phyloP scores from a whole-genome alignment of 177 flowering plant species.

The Vitis hybrid region DNA sequence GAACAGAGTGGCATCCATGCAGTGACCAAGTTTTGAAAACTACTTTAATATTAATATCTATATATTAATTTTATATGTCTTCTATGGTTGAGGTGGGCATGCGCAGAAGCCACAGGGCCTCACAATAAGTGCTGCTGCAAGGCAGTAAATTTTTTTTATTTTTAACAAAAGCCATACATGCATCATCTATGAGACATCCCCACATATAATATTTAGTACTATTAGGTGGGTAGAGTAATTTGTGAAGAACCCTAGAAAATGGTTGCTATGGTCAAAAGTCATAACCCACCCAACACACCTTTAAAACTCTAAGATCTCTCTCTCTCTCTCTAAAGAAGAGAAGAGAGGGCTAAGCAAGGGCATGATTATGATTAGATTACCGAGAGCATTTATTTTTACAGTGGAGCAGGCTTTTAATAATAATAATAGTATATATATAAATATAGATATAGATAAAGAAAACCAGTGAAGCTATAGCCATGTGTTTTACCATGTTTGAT shows the following conservation, averaged over 20 bases:
- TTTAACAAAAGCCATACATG: no score
- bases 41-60: background rate
- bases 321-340: conserved; percentile 11
- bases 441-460: background rate
- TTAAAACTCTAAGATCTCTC: background rate
- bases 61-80: background rate
- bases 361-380: conserved; percentile 37
- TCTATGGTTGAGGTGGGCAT: background rate
- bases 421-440: conserved; percentile 5
- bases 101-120: background rate
- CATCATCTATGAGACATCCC: background rate
- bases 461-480: conserved; percentile 24
- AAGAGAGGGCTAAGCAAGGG: conserved; percentile 18
- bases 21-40: background rate
- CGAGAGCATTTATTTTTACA: conserved; percentile 40
- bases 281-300: background rate
- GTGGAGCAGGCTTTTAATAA: conserved; percentile 25
- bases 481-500: conserved; percentile 65
- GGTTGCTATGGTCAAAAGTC: conserved; percentile 26
- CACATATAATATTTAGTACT: background rate
- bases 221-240: background rate
- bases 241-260: conserved; percentile 11
- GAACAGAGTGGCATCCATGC: background rate
- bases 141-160: conserved; percentile 5
- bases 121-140: background rate